Evolutionary conservation across 257 asterid species (phyloP).

Genomic region (Dorcoceras hygrometricum): DNA sequence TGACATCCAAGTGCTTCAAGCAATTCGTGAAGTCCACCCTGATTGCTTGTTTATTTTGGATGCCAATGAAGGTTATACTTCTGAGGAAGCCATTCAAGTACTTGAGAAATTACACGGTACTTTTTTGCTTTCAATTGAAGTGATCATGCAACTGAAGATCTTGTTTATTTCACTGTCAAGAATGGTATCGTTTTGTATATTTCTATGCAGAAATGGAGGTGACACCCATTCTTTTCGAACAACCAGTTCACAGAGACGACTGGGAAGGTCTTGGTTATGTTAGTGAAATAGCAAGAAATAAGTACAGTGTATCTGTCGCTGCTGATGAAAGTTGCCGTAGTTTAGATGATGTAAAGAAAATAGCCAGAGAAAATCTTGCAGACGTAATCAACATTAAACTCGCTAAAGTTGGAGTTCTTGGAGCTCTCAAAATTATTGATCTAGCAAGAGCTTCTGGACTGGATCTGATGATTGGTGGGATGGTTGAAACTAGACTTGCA

Average conservation of each 20-base stretch:
- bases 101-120: conserved; percentile 74
- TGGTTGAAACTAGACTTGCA: conserved; percentile 92
- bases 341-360: conserved; percentile 64
- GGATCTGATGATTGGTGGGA: conserved; percentile 89
- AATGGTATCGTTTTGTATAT: conserved; percentile 4
- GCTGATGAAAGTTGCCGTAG: conserved; percentile 93
- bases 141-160: not conserved
- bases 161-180: not conserved
- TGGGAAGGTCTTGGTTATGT: conserved; percentile 80
- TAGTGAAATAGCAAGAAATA: conserved; percentile 58
- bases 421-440: conserved; percentile 75
- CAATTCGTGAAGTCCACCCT: conserved; percentile 74
- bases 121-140: not conserved
- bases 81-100: conserved; percentile 76
- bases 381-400: conserved; percentile 82
- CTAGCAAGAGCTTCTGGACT: conserved; percentile 60
- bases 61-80: conserved; percentile 87
- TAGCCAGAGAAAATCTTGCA: conserved; percentile 65
- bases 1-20: conserved; percentile 80
- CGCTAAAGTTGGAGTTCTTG: conserved; percentile 83
- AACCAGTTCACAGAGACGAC: conserved; percentile 90
- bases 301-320: conserved; percentile 75
- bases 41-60: conserved; percentile 77
- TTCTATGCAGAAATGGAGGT: conserved; percentile 63
- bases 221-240: conserved; percentile 81